Evolutionary conservation across 2,329 filamentous ascomycete genomes (phyloP).

Genomic region (Colletotrichum higginsianum): DNA sequence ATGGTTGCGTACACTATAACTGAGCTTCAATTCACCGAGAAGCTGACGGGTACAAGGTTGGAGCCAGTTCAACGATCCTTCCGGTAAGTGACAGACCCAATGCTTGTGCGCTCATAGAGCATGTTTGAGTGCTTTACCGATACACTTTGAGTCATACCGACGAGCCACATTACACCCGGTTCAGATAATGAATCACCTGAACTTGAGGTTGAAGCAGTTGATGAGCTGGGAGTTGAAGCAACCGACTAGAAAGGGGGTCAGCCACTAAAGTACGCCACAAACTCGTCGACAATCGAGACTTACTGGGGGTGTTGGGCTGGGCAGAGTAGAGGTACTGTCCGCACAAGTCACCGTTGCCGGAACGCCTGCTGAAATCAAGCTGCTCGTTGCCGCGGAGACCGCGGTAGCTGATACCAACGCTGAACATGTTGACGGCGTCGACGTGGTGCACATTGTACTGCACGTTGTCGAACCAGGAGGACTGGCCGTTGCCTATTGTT

Average conservation of each 20-base stretch:
- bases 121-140: no score
- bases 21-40: no score
- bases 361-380: slow-evolving; percentile 42
- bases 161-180: no score
- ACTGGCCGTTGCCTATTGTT: slow-evolving; percentile 39
- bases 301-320: slow-evolving; percentile 5
- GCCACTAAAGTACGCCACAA: background rate
- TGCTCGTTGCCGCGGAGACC: slow-evolving; percentile 43
- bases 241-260: background rate
- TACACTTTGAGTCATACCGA: no score
- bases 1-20: no score
- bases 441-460: slow-evolving; percentile 38
- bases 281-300: background rate
- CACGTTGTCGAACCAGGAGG: slow-evolving; percentile 43
- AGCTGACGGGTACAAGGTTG: no score
- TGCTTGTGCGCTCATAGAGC: no score
- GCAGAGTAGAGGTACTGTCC: slow-evolving; percentile 17
- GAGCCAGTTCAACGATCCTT: no score
- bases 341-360: slow-evolving; percentile 38
- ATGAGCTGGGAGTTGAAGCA: slow-evolving; percentile 12
- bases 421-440: slow-evolving; percentile 39
- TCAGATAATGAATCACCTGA: background rate
- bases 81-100: no score
- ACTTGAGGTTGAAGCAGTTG: slow-evolving; percentile 11
- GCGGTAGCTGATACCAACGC: slow-evolving; percentile 43